Evolutionary conservation across 164 flowering plant genomes (phyloP).

Genomic region (Magnolia sinica): DNA sequence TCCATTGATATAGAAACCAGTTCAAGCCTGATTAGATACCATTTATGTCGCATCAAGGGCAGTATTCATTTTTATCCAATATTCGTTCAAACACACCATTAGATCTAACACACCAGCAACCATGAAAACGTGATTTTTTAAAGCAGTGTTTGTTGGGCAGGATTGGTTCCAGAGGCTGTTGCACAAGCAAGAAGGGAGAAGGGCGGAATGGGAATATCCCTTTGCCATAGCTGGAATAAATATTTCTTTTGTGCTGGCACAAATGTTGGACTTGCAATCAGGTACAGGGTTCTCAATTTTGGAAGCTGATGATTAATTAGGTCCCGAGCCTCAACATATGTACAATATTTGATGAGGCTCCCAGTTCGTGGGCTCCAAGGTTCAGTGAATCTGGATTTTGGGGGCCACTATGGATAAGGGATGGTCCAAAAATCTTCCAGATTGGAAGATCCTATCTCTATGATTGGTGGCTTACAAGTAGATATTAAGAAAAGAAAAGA

Average conservation of each 20-base stretch:
- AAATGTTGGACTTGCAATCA: slow-evolving; percentile 82
- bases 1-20: background rate
- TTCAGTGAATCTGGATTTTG: no score
- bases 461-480: no score
- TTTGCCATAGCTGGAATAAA: slow-evolving; percentile 81
- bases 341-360: no score
- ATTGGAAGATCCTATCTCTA: no score
- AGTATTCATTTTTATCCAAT: background rate
- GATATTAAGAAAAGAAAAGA: no score
- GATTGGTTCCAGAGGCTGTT: slow-evolving; percentile 72
- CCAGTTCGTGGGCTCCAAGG: no score
- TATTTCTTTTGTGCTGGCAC: slow-evolving; percentile 69
- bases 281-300: slow-evolving; percentile 27
- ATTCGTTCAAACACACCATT: background rate
- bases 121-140: background rate
- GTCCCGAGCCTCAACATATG: no score
- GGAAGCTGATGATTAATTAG: background rate
- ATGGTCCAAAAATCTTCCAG: no score
- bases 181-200: slow-evolving; percentile 69
- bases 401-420: no score
- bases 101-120: background rate
- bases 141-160: slow-evolving; percentile 29
- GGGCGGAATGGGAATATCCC: slow-evolving; percentile 97
- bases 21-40: background rate
- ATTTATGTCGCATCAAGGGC: background rate